Evolutionary conservation across 352 stramenopile species (phyloP), one percentile per base, ranked within the genome.

Genomic region (Globisporangium paddicum): DNA sequence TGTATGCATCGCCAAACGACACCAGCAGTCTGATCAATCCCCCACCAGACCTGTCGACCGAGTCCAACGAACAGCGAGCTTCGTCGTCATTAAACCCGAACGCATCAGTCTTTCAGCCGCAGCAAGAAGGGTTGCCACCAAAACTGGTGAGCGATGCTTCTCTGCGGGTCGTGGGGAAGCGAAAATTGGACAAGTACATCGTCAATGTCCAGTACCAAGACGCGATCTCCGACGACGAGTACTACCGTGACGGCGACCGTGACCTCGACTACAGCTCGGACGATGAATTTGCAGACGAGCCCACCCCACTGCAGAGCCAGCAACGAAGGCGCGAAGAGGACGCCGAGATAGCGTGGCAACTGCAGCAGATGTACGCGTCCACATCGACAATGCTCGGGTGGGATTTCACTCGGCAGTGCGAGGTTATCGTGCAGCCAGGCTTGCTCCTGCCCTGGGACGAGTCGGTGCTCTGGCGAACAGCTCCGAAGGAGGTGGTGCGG

Each of bases 281-380:
- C 1, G 38, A 63, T 18, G 55, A 54, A 7, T 50, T 52, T 30
- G 32, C 16, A 6, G 35, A 45, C 18, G 35, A 55, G 9, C 34
- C 10, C 19, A 53, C 9, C 7, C 19, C n/a, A 19, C 46, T 9
- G 19, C 16, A 21, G 18, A 34, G 49, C 13, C 58, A 72, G 18
- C 26, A 53, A 25, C 69, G 73, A 18, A 41, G 47, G 56, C 69
- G 67, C 28, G 58, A 73, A 63, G 75, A 90, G 46, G 63, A 82
- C 46, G 58, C 70, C 5, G 67, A 85, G 42, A 67, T 92, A 5
- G 68, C 83, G 52, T 85, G 68, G 78, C 80, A 92, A 21, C 55
- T 94, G 28, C 69, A 89, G 61, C 69, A 89, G 42, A 80, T 92
- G 13, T 94, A 94, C 49, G 69, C 77, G n/a, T 79, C 77, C 1